Percentiles rank a stretch among this genome's conserved stretches.
phyloP scores from a whole-genome alignment of 208 protist species.

The Crithidia brevicula region DNA sequence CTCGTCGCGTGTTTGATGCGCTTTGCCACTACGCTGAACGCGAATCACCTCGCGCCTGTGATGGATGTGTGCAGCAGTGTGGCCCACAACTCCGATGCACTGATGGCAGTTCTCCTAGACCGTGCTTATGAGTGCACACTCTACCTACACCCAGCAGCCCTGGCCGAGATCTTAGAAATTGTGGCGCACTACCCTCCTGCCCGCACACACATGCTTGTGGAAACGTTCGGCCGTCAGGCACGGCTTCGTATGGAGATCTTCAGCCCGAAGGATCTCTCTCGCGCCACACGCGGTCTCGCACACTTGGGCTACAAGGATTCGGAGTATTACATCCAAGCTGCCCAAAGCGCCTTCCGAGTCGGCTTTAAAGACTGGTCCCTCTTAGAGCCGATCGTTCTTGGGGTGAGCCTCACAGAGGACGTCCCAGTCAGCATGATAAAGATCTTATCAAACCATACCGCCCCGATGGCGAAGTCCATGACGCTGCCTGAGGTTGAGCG shows the following conservation, averaged over 20 bases:
- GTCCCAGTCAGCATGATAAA: conserved; percentile 50
- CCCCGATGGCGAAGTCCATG: conserved; percentile 75
- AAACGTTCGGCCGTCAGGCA: conserved; percentile 73
- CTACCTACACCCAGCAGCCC: conserved; percentile 58
- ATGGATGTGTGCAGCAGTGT: conserved; percentile 87
- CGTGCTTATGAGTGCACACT: conserved; percentile 70
- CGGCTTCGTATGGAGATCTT: conserved; percentile 79
- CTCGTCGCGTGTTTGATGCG: conserved; percentile 50
- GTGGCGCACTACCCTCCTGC: conserved; percentile 77
- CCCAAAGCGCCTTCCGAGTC: conserved; percentile 67
- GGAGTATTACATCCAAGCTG: conserved; percentile 76
- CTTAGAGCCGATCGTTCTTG: conserved; percentile 82
- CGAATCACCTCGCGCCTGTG: conserved; percentile 63
- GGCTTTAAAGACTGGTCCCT: conserved; percentile 79
- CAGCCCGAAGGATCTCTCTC: conserved; percentile 47
- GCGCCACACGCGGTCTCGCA: conserved; percentile 63
- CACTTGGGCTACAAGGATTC: conserved; percentile 76
- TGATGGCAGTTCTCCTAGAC: conserved; percentile 74
- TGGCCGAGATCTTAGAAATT: conserved; percentile 73
- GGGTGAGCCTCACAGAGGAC: conserved; percentile 55
- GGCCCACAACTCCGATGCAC: conserved; percentile 47
- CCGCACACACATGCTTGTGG: conserved; percentile 63
- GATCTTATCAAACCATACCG: conserved; percentile 64
- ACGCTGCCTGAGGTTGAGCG: conserved; percentile 76
- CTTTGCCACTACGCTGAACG: conserved; percentile 50